A percentile compares a stretch with the other conserved stretches of the same genome.
These are phyloP conservation scores for Trichoderma atrobrunneum DNA, from an alignment of 2,329 filamentous ascomycete species.

Conservation along the genomic window DNA sequence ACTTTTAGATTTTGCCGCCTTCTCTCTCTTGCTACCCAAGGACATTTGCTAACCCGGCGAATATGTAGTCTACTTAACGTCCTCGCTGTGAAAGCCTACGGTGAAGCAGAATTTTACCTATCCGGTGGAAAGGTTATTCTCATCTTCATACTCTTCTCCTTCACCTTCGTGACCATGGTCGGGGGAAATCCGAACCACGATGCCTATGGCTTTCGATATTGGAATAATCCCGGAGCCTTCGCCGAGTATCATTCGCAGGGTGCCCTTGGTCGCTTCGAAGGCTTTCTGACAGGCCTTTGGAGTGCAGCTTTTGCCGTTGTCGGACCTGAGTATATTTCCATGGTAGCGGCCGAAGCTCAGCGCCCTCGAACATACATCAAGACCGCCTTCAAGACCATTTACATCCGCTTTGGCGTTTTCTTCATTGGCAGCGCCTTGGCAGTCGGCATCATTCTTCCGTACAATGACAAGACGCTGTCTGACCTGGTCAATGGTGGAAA, in stretches of 20 bases:
- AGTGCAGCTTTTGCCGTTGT: slow-evolving; percentile 62
- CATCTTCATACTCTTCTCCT: slow-evolving; percentile 65
- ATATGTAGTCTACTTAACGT: slow-evolving; percentile 53
- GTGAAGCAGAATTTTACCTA: slow-evolving; percentile 70
- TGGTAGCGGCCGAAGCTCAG: slow-evolving; percentile 67
- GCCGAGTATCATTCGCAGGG: slow-evolving; percentile 58
- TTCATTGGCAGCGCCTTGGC: slow-evolving; percentile 67
- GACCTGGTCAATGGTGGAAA: slow-evolving; percentile 45
- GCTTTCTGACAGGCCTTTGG: slow-evolving; percentile 66
- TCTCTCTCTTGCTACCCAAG: slow-evolving; percentile 10
- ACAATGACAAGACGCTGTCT: slow-evolving; percentile 57
- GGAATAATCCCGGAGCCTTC: slow-evolving; percentile 45
- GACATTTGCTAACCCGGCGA: slow-evolving; percentile 30
- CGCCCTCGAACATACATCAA: slow-evolving; percentile 64
- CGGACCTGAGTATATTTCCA: slow-evolving; percentile 66
- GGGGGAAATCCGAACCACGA: slow-evolving; percentile 71
- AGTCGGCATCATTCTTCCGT: slow-evolving; percentile 64
- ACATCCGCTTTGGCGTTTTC: slow-evolving; percentile 68
- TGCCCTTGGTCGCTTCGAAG: slow-evolving; percentile 64
- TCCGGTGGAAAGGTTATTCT: slow-evolving; percentile 63
- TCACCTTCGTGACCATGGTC: slow-evolving; percentile 78
- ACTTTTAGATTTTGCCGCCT: not conserved
- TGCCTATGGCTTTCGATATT: slow-evolving; percentile 68
- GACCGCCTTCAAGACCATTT: slow-evolving; percentile 68
- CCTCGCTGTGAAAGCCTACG: slow-evolving; percentile 63